These are phyloP conservation scores for Casuarina equisetifolia DNA, from an alignment of 306 rosid genomes.

Conservation along the genomic window DNA sequence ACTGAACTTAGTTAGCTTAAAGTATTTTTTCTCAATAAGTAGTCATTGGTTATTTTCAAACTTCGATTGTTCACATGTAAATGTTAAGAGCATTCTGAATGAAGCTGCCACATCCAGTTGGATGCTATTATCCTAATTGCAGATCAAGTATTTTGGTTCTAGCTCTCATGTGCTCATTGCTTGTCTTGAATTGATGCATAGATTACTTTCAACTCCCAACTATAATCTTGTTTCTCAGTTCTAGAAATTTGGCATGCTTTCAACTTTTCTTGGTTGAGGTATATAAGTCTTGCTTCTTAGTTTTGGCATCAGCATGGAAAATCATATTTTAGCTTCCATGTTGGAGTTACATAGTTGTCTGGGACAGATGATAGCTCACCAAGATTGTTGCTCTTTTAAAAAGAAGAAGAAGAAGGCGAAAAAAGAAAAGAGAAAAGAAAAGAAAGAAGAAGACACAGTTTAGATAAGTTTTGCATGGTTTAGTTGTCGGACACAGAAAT, in stretches of 20 bases:
- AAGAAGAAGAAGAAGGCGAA: no score
- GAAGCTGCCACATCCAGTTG: neutral
- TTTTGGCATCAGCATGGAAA: neutral
- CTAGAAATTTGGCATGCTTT: neutral
- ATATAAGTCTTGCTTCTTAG: neutral
- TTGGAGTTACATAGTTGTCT: neutral
- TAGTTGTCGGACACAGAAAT: neutral
- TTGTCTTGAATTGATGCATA: neutral
- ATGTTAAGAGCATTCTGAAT: neutral
- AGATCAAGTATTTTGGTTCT: neutral
- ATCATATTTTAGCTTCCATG: neutral
- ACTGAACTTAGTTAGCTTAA: no score
- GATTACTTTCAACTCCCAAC: neutral
- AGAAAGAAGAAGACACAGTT: neutral
- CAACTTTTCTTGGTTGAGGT: neutral
- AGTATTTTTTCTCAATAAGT: neutral
- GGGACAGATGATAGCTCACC: neutral
- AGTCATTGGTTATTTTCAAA: neutral
- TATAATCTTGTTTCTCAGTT: neutral
- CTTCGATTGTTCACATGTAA: neutral
- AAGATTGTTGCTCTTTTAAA: neutral
- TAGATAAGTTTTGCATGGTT: neutral
- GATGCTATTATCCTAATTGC: conserved; percentile 1
- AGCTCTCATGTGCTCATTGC: neutral
- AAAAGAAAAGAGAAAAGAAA: no score